These are phyloP conservation scores for Eucalyptus tenuipes DNA, from an alignment of 345 rosid species.

Conservation along the genomic window DNA sequence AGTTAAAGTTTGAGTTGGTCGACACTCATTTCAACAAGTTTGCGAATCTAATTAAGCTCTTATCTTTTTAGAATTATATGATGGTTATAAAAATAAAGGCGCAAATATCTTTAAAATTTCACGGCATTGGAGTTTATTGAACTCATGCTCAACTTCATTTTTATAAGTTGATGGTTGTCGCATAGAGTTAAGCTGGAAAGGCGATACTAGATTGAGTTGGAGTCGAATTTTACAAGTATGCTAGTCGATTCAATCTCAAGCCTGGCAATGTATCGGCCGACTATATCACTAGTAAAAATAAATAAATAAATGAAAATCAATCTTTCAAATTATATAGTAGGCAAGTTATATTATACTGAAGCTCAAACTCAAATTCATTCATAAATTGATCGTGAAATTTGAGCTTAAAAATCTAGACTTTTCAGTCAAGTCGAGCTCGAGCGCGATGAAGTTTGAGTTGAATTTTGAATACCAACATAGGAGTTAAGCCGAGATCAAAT, in stretches of 20 bases:
- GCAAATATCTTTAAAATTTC: background rate
- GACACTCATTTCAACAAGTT: background rate
- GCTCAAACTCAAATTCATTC: background rate
- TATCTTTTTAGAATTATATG: background rate
- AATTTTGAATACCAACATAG: background rate
- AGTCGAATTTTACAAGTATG: background rate
- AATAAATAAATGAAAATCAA: fast-evolving
- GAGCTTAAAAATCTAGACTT: background rate
- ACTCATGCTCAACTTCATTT: background rate
- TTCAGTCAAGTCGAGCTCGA: fast-evolving
- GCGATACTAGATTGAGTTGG: fast-evolving
- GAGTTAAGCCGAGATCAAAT: background rate
- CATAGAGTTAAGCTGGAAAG: background rate
- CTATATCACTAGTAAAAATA: fast-evolving
- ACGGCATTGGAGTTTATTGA: background rate
- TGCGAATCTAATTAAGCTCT: background rate
- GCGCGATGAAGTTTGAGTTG: fast-evolving
- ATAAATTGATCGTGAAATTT: background rate
- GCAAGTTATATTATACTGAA: background rate
- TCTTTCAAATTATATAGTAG: background rate
- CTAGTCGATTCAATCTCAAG: background rate
- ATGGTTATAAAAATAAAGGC: background rate
- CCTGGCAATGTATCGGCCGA: fast-evolving
- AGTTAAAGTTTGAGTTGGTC: background rate
- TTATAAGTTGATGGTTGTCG: fast-evolving